Evolutionary conservation across 192 early-diverging fungal species (phyloP).

Genomic region (Backusella liffmaniae): DNA sequence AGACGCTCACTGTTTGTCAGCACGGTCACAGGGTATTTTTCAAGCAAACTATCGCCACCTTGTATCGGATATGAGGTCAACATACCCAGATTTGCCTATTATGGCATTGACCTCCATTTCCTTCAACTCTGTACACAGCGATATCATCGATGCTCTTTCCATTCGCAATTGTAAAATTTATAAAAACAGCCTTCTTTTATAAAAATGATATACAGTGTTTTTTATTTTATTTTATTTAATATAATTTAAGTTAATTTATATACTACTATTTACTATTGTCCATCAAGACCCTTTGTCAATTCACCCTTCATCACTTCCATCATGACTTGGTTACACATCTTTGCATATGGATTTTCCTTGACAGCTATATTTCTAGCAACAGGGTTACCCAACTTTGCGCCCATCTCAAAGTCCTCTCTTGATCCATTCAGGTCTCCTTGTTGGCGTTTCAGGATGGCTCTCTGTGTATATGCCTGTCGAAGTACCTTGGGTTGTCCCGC

Average conservation of each 20-base stretch:
- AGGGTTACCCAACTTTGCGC: conserved; percentile 48
- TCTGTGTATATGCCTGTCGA: conserved; percentile 52
- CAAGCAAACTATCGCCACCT: neutral
- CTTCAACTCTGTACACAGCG: neutral
- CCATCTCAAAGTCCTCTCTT: conserved; percentile 44
- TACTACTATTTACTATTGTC: neutral
- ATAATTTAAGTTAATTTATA: neutral
- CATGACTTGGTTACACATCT: conserved; percentile 40
- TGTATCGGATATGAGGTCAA: neutral
- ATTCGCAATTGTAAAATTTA: neutral
- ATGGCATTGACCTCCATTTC: neutral
- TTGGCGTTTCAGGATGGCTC: conserved; percentile 45
- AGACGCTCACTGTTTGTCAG: neutral
- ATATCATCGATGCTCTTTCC: neutral
- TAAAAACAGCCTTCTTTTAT: neutral
- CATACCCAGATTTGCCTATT: neutral
- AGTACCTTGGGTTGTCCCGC: conserved; percentile 42
- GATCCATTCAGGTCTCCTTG: conserved; percentile 43
- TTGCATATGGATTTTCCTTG: conserved; percentile 48
- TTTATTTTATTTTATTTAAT: neutral
- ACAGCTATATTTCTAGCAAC: conserved; percentile 46
- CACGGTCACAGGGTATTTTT: neutral
- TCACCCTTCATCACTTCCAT: conserved; percentile 35
- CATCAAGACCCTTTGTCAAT: neutral
- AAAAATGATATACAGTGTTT: neutral